Percentiles rank a stretch among this genome's conserved stretches.
Evolutionary conservation across 257 asterid species (phyloP).

Genomic region (Perilla frutescens): DNA sequence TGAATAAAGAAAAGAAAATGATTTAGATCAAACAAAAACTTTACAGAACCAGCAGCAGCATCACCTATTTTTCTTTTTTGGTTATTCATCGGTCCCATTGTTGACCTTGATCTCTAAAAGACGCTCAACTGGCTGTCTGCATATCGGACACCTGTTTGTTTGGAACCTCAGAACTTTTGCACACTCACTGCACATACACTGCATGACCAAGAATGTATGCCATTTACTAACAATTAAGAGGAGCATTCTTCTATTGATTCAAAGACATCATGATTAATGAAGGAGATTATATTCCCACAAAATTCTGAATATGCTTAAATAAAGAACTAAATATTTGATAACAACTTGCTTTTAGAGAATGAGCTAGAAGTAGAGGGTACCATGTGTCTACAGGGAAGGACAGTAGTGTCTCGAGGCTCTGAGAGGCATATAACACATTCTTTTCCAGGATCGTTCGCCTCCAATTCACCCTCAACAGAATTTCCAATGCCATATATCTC

Average conservation of each 20-base stretch:
- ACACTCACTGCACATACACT: conserved; percentile 99
- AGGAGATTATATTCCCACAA: background rate
- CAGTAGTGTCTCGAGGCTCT: conserved; percentile 95
- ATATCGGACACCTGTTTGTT: conserved; percentile 93
- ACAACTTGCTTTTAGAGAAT: conserved; percentile 5
- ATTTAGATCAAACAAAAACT: conserved; percentile 34
- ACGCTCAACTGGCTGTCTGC: conserved; percentile 98
- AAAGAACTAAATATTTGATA: background rate
- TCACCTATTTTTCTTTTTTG: conserved; percentile 11
- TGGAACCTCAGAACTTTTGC: conserved; percentile 94
- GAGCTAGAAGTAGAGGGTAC: conserved; percentile 46
- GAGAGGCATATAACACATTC: conserved; percentile 97
- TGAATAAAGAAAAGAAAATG: background rate
- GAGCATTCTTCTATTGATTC: background rate
- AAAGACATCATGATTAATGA: background rate
- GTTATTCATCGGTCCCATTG: conserved; percentile 65
- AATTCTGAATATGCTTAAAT: background rate
- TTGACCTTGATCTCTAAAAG: conserved; percentile 91
- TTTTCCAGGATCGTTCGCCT: conserved; percentile 85
- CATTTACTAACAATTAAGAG: conserved; percentile 14
- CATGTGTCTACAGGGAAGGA: conserved; percentile 98
- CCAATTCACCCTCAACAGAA: conserved; percentile 74
- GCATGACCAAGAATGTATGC: conserved; percentile 40
- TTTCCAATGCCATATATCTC: conserved; percentile 93
- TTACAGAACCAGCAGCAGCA: conserved; percentile 44